These are phyloP conservation scores for Exophiala calicioides DNA, from an alignment of 2,329 filamentous ascomycete species.

Conservation along the genomic window DNA sequence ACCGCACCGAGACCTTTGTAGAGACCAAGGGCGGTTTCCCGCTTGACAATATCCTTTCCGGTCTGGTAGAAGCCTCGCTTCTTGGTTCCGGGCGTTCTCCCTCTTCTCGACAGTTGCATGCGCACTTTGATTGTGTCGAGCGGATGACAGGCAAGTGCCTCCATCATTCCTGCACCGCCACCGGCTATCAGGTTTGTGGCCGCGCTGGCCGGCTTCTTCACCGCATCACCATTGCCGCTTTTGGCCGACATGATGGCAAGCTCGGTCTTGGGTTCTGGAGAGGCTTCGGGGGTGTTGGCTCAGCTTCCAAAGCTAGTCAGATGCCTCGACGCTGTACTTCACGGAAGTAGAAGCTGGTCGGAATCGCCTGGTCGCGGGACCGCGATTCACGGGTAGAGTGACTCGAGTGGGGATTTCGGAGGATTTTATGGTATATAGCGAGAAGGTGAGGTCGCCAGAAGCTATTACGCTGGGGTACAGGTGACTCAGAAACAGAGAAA, in stretches of 20 bases:
- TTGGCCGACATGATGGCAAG: slow-evolving; percentile 60
- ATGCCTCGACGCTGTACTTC: too few species aligned
- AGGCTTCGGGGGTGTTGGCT: not conserved
- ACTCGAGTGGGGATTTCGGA: too few species aligned
- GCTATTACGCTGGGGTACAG: not conserved
- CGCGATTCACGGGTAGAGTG: too few species aligned
- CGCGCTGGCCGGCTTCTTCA: slow-evolving; percentile 78
- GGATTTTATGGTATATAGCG: not conserved
- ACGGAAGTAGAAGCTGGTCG: too few species aligned
- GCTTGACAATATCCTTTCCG: slow-evolving; percentile 79
- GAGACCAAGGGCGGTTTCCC: slow-evolving; percentile 86
- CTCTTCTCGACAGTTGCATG: slow-evolving; percentile 94
- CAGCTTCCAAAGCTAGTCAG: too few species aligned
- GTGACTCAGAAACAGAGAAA: slow-evolving; percentile 20
- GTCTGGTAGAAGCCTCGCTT: slow-evolving; percentile 86
- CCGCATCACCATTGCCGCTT: slow-evolving; percentile 55
- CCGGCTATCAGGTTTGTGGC: slow-evolving; percentile 96
- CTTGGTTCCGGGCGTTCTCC: slow-evolving; percentile 75
- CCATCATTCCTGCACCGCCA: slow-evolving; percentile 98
- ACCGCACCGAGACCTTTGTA: slow-evolving; percentile 99
- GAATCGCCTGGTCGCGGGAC: not conserved
- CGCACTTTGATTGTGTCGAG: slow-evolving; percentile 98
- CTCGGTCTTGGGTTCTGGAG: not conserved
- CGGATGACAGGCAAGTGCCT: slow-evolving; percentile 92
- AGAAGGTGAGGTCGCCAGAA: not conserved